These are phyloP conservation scores for Penicillium sclerotiorum DNA, from an alignment of 2,329 filamentous ascomycete species.

Conservation along the genomic window DNA sequence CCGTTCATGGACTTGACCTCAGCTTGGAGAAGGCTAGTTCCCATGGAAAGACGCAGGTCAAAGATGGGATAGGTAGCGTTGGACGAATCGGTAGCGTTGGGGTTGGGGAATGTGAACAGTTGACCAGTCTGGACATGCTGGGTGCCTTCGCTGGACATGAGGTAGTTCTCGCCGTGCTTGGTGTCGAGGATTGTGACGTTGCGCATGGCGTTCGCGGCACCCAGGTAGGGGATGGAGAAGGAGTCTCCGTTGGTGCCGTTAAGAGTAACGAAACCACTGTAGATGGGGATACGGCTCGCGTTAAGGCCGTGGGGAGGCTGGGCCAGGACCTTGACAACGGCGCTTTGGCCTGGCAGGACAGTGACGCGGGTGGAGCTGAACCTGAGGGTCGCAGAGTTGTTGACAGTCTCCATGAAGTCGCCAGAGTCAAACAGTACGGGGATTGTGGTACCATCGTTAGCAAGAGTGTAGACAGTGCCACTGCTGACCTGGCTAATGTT, in stretches of 20 bases:
- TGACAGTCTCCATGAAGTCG: slow-evolving; percentile 8
- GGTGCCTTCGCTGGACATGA: background rate
- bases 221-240: slow-evolving; percentile 36
- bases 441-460: slow-evolving; percentile 12
- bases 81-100: background rate
- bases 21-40: slow-evolving; percentile 13
- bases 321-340: slow-evolving; percentile 24
- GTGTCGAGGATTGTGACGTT: slow-evolving; percentile 20
- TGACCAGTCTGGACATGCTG: background rate
- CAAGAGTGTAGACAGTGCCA: slow-evolving; percentile 57
- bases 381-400: slow-evolving; percentile 6
- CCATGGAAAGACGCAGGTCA: slow-evolving; percentile 14
- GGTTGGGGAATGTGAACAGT: background rate
- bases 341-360: slow-evolving; percentile 21
- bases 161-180: slow-evolving; percentile 1
- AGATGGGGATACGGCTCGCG: slow-evolving; percentile 32
- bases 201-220: slow-evolving; percentile 26
- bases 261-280: slow-evolving; percentile 35
- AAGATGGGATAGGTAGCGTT: slow-evolving; percentile 21
- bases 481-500: slow-evolving; percentile 54
- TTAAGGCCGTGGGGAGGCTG: slow-evolving; percentile 20
- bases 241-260: slow-evolving; percentile 24
- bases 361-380: slow-evolving; percentile 19
- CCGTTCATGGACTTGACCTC: slow-evolving; percentile 12
- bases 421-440: slow-evolving; percentile 5